Evolutionary conservation across 2,329 filamentous ascomycete genomes (phyloP).

Genomic region (Xylaria sp.): DNA sequence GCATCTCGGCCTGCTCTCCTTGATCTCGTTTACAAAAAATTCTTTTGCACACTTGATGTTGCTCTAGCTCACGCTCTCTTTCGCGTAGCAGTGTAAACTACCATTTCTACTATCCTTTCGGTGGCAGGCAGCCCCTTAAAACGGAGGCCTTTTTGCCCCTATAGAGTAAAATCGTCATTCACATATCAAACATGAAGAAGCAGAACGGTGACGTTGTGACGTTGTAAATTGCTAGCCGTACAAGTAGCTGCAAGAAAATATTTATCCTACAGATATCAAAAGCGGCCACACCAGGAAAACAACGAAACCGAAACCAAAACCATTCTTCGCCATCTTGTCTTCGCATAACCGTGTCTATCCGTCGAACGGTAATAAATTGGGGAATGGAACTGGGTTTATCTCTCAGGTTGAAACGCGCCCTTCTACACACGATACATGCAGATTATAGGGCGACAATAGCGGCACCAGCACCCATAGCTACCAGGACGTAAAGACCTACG

Average conservation of each 20-base stretch:
- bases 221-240: slow-evolving; percentile 29
- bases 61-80: neutral
- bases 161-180: neutral
- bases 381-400: neutral
- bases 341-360: slow-evolving; percentile 31
- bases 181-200: too few species aligned
- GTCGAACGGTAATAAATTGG: slow-evolving; percentile 23
- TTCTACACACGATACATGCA: neutral
- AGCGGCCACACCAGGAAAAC: slow-evolving; percentile 29
- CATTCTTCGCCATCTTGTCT: slow-evolving; percentile 17
- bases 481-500: slow-evolving; percentile 61
- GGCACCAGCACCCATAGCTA: slow-evolving; percentile 63
- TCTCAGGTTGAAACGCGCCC: neutral
- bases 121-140: too few species aligned
- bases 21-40: too few species aligned
- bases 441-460: slow-evolving; percentile 63
- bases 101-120: too few species aligned
- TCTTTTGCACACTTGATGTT: neutral
- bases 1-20: neutral
- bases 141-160: too few species aligned
- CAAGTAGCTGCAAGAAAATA: slow-evolving; percentile 34
- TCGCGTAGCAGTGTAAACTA: too few species aligned
- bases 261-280: slow-evolving; percentile 39
- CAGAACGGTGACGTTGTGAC: neutral
- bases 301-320: slow-evolving; percentile 19